Base-by-base conservation (phyloP, 495 filamentous ascomycete species). In the Bathelium albidoporum region DNA sequence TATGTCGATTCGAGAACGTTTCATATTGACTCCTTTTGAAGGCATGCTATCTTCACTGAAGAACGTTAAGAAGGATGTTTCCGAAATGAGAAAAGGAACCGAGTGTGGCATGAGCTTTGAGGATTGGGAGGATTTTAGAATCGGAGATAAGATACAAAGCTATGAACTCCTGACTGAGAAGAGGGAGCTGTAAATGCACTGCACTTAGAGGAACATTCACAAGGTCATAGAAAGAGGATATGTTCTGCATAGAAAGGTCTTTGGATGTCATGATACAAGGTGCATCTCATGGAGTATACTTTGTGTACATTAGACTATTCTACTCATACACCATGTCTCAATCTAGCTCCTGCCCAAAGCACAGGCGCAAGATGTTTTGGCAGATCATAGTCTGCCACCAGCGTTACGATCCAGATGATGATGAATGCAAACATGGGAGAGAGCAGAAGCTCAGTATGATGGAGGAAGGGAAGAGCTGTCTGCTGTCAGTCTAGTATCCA, bases 51-150 rank as follows among this genome's bases (percentile, higher is more conserved):
- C 83, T 22, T 89, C 88, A 1, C 82, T 99, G 32, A 97, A 94
- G 78, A 88, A 93, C 68, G 83, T 88, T 72, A 95, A 97, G 81
- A 94, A 95, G 68, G 89, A 96, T 70, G 86, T 91, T 7, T 77
- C 78, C 9, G 89, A 95, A 70, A 91, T 93, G 84, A 86, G 84
- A 69, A 97, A 95, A 79, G 91, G 89, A 44, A 84, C 79, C 45
- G 95, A 99, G 73, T 99, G 95, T 69, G 95, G 95, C 59, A 87
- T 99, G 64, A 84, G 81, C 41, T 96, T 99, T 69, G 83, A 87
- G 9, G 80, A 77, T 41, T 97, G 89, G 87, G 77, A 84, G 20
- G 86, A 82, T 22, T 89, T 97, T 75, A 71, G 84, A 63, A 79
- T 85, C 34, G 94, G 92, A 28, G 95, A 99, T 76, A 81, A 85